These are phyloP conservation scores for Lyophyllum shimeji DNA, from an alignment of 768 basidiomycete species.

Conservation along the genomic window DNA sequence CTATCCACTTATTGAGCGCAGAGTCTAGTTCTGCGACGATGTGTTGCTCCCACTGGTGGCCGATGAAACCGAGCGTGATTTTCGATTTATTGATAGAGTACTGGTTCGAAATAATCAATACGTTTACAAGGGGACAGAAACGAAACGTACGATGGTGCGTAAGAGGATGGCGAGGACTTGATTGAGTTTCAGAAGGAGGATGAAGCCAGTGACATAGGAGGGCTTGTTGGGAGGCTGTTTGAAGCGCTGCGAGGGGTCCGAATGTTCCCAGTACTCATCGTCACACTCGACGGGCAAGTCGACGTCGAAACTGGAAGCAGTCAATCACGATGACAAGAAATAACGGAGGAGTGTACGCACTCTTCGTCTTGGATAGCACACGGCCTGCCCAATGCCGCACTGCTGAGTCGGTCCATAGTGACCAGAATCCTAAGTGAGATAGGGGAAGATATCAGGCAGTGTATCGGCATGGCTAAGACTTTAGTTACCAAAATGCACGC, in stretches of 20 bases:
- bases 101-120: constrained; percentile 30
- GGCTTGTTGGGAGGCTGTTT: constrained; percentile 60
- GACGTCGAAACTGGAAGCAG: constrained; percentile 80
- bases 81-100: constrained; percentile 84
- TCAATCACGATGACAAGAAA: too few relatives aligned
- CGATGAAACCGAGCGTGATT: constrained; percentile 59
- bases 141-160: constrained; percentile 55
- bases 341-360: constrained; percentile 43
- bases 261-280: constrained; percentile 74
- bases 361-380: constrained; percentile 82
- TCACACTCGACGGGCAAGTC: constrained; percentile 66
- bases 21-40: constrained; percentile 73
- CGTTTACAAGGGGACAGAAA: not conserved
- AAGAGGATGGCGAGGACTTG: constrained; percentile 65
- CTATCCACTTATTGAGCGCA: constrained; percentile 67
- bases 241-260: constrained; percentile 58
- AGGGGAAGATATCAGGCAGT: not conserved
- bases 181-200: constrained; percentile 53
- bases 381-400: constrained; percentile 64
- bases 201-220: constrained; percentile 55
- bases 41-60: constrained; percentile 61
- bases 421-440: constrained; percentile 45
- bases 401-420: constrained; percentile 49
- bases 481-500: constrained; percentile 67
- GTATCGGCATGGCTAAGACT: too few relatives aligned